Conservation (phyloP, 257 asterid species). For the Solanum stenotomum region DNA sequence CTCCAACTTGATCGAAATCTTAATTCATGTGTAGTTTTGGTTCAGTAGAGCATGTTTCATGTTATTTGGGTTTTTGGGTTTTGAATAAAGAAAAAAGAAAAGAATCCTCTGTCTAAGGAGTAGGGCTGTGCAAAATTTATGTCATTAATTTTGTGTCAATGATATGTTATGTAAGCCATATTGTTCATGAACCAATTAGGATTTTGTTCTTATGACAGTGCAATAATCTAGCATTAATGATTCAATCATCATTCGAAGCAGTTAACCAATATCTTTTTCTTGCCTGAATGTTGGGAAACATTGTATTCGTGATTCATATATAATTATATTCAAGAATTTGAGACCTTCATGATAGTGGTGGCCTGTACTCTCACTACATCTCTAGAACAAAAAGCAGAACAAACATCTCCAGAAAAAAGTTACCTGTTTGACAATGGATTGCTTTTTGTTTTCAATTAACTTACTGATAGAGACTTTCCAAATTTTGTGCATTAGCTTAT, state of each 20-base stretch:
- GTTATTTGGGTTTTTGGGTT: not conserved
- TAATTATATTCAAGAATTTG: not conserved
- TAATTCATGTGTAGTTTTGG: not conserved
- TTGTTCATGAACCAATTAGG: not conserved
- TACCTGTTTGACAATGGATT: not conserved
- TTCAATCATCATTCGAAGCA: not conserved
- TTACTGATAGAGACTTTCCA: not conserved
- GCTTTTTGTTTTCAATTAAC: not conserved
- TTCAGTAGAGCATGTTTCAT: not conserved
- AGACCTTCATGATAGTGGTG: not conserved
- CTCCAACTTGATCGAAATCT: not conserved
- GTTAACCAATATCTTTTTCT: not conserved
- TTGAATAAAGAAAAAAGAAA: not conserved
- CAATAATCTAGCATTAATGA: not conserved
- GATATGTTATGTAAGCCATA: not conserved
- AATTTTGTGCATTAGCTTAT: not conserved
- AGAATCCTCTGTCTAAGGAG: not conserved
- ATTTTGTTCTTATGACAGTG: not conserved
- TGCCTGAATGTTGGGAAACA: not conserved
- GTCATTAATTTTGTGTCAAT: not conserved
- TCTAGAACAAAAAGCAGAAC: not conserved
- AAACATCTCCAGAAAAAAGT: not conserved
- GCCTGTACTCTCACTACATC: not conserved
- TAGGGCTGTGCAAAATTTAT: not conserved
- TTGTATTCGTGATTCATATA: not conserved